Base-by-base conservation (phyloP, 371 early-diverging fungal species). In the Mortierella sp. region DNA sequence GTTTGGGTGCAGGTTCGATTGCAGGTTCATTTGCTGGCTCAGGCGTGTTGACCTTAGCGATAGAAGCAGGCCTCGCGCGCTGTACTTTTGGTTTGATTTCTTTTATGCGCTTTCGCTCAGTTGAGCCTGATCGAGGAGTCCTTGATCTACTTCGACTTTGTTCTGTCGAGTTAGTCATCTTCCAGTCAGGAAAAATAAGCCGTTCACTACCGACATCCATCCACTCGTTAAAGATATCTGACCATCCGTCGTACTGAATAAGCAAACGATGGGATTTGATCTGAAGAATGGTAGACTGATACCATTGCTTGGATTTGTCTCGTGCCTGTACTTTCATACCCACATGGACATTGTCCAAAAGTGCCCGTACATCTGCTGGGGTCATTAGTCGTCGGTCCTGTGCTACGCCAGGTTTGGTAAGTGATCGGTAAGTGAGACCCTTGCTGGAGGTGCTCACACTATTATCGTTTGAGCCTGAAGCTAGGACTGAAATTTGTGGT, bases 271-370 rank as follows among this genome's bases (percentile, higher is more conserved):
- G 56, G 29, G 45, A 56, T n/a, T 57, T 56, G 34, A 66, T 34
- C 35, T 57, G 45, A 17, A 66, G 43, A 47, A 66, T 47, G 2
- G 67, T 66, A 40, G 67, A 56, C 6, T 40, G 7, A 3, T 42
- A 45, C 67, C 56, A 57, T 31, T 45, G 59, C 12, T 56, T 45
- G 15, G 3, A 23, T 29, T 66, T 66, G 35, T 57, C 58, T 9
- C 56, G 57, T 12, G 58, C 58, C 23, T 66, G 47, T 32, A 66
- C 67, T n/a, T 57, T 56, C 31, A 58, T 57, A 10, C 67, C 67
- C 31, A 66, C 31, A 6, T 56, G 42, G n/a, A 57, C 56, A 3
- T 42, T 45, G 17, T 42, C 35, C 26, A 66, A 28, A 13, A 66
- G 32, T 7, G 42, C 45, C 23, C 58, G 58, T 26, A 56, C 58